A percentile compares a stretch with the other conserved stretches of the same genome.
phyloP scores from a whole-genome alignment of 495 filamentous ascomycete genomes.

The Bryoglossum gracile region DNA sequence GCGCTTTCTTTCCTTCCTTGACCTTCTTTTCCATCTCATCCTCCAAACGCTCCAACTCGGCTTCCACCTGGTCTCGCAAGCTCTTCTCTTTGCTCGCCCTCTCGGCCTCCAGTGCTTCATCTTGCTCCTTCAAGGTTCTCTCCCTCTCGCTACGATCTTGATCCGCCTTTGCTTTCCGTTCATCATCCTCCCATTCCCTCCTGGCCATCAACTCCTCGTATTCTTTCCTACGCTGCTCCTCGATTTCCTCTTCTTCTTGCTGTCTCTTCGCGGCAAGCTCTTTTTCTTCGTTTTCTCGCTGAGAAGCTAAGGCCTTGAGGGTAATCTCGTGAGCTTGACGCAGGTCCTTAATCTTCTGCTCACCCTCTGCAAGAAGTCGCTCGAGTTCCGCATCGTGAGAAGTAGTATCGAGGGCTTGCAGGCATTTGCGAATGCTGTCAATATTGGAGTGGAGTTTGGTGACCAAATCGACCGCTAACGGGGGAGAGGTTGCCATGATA shows the following conservation, averaged over 20 bases:
- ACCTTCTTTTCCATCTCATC: constrained; percentile 22
- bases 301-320: neutral
- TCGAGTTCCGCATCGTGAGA: constrained; percentile 17
- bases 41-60: constrained; percentile 18
- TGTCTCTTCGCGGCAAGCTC: constrained; percentile 5
- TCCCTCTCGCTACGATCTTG: constrained; percentile 8
- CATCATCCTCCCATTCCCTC: constrained; percentile 17
- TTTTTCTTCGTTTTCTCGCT: constrained; percentile 1
- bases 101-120: constrained; percentile 3
- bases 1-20: constrained; percentile 16
- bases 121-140: constrained; percentile 9
- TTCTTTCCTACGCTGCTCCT: constrained; percentile 14
- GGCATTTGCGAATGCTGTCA: constrained; percentile 13
- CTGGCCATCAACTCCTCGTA: constrained; percentile 17
- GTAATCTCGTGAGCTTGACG: constrained; percentile 3
- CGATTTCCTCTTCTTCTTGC: constrained; percentile 17
- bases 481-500: too few species aligned
- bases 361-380: constrained; percentile 3
- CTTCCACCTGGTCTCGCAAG: constrained; percentile 9
- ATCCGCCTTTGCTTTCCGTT: constrained; percentile 3
- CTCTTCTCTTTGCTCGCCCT: constrained; percentile 4
- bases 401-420: constrained; percentile 10
- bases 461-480: constrained; percentile 17
- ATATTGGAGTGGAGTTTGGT: constrained; percentile 15
- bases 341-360: constrained; percentile 8